Evolutionary conservation across 225 moss, liverwort and hornwort species (phyloP).

Genomic region (Polytrichum commune): DNA sequence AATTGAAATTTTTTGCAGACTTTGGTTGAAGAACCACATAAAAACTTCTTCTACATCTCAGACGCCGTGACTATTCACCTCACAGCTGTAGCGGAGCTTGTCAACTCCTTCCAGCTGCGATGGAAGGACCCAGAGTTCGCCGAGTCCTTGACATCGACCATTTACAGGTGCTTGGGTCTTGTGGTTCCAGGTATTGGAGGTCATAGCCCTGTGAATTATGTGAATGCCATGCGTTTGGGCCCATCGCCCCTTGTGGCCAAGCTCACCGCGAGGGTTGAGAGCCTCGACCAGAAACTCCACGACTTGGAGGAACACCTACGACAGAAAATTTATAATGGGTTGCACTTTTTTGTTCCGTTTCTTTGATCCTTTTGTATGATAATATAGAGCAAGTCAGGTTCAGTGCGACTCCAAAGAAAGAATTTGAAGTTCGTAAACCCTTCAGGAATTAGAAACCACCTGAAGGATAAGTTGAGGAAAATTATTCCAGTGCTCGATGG

Average conservation of each 20-base stretch:
- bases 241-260: conserved; percentile 24
- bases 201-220: conserved; percentile 41
- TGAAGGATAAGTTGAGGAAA: too few relatives aligned
- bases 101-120: conserved; percentile 10
- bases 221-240: conserved; percentile 34
- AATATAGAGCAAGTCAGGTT: too few relatives aligned
- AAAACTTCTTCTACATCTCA: conserved; percentile 39
- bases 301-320: conserved; percentile 10
- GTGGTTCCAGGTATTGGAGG: conserved; percentile 32
- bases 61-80: conserved; percentile 19
- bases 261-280: conserved; percentile 8
- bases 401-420: too few relatives aligned
- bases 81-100: conserved; percentile 37
- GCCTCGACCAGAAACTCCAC: conserved; percentile 17
- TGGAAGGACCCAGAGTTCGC: conserved; percentile 17
- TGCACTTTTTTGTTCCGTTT: too few relatives aligned
- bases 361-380: too few relatives aligned
- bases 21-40: conserved; percentile 38
- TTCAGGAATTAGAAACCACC: too few relatives aligned
- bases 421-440: too few relatives aligned
- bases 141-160: conserved; percentile 23
- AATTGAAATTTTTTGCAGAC: conserved; percentile 23
- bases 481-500: too few relatives aligned
- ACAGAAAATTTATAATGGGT: too few relatives aligned
- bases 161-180: conserved; percentile 26